A percentile compares a stretch with the other conserved stretches of the same genome.
Evolutionary conservation across 1,284 basidiomycete species (phyloP).

Genomic region (Ceratobasidium sp.): DNA sequence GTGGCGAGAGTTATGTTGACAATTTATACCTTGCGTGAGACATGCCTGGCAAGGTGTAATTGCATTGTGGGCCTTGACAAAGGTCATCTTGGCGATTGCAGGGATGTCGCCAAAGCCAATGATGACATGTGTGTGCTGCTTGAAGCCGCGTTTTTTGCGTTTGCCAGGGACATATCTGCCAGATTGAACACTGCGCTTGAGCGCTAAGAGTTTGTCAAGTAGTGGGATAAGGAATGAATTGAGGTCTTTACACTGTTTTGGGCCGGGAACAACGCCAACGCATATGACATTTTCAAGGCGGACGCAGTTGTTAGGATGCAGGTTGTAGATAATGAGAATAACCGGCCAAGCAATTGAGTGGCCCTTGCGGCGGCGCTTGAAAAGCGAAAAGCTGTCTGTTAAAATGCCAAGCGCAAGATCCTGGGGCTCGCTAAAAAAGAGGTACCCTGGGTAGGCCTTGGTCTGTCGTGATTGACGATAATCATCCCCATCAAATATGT

Average conservation of each 20-base stretch:
- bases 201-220: constrained; percentile 35
- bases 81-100: constrained; percentile 41
- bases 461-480: constrained; percentile 28
- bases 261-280: constrained; percentile 49
- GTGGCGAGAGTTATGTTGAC: not conserved
- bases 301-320: constrained; percentile 29
- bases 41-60: constrained; percentile 45
- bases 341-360: constrained; percentile 54
- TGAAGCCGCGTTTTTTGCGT: not conserved
- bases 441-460: constrained; percentile 37
- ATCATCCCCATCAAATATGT: not conserved
- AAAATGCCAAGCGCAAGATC: constrained; percentile 58
- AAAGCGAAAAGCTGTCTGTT: constrained; percentile 62
- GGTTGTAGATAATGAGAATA: constrained; percentile 10
- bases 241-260: constrained; percentile 44
- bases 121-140: constrained; percentile 38
- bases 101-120: constrained; percentile 46
- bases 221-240: constrained; percentile 48
- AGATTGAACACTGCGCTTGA: constrained; percentile 40
- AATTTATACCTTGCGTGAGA: constrained; percentile 13
- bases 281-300: constrained; percentile 45
- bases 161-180: not conserved
- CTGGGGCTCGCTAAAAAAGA: constrained; percentile 54
- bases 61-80: constrained; percentile 47
- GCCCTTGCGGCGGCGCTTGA: constrained; percentile 55